These are phyloP conservation scores for Eucalyptus curtisii DNA, from an alignment of 345 rosid genomes.

Conservation along the genomic window DNA sequence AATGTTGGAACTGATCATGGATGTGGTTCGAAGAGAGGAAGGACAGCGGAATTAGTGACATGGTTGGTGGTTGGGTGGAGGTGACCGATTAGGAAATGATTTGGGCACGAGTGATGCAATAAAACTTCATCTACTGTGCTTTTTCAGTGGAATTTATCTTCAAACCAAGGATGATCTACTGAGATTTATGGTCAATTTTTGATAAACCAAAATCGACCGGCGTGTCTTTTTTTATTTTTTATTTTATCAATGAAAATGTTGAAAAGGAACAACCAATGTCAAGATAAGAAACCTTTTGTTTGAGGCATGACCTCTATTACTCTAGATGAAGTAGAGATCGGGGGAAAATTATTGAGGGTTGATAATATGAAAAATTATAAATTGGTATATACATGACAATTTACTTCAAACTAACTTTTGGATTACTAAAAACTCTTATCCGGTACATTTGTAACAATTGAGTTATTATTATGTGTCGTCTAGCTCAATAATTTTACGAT, in stretches of 20 bases:
- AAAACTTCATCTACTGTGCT: background rate
- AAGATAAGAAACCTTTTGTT: background rate
- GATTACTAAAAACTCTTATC: too few relatives aligned
- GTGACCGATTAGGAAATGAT: background rate
- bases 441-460: too few relatives aligned
- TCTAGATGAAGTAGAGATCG: background rate
- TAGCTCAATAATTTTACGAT: too few relatives aligned
- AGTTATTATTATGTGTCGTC: rapidly evolving
- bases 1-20: background rate
- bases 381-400: rapidly evolving
- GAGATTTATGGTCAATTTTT: background rate
- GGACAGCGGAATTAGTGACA: background rate
- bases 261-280: background rate
- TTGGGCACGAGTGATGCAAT: background rate
- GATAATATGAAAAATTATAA: background rate
- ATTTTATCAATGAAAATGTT: background rate
- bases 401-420: too few relatives aligned
- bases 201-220: background rate
- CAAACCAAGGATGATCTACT: background rate
- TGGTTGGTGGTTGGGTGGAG: background rate
- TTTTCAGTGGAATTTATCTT: background rate
- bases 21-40: background rate
- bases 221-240: background rate
- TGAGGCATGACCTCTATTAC: background rate
- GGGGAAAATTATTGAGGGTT: background rate